Conservation (phyloP, 2,329 filamentous ascomycete genomes). For the Aspergillus hiratsukae region DNA sequence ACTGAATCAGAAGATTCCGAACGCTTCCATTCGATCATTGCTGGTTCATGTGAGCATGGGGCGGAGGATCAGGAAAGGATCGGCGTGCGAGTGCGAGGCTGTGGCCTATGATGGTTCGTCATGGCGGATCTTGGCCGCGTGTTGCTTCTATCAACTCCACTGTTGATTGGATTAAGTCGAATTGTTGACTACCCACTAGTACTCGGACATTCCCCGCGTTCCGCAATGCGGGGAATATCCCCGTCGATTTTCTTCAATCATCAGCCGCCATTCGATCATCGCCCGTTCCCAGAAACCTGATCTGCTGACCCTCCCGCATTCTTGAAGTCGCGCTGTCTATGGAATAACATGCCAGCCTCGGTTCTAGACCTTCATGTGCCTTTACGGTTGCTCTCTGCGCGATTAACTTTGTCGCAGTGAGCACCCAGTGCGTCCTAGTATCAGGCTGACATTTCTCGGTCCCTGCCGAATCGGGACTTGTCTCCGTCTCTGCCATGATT, state of each 20-base stretch:
- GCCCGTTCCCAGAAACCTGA: not conserved
- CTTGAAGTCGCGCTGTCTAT: not conserved
- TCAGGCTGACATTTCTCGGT: not conserved
- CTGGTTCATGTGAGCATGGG: not conserved
- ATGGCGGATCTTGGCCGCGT: too few relatives aligned
- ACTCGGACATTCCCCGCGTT: not conserved
- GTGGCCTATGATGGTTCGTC: too few relatives aligned
- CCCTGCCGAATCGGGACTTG: not conserved
- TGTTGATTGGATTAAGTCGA: too few relatives aligned
- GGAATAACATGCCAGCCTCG: not conserved
- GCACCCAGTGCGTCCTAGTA: not conserved
- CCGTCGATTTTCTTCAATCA: not conserved
- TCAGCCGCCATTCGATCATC: not conserved
- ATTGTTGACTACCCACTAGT: too few relatives aligned
- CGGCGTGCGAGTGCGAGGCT: too few relatives aligned
- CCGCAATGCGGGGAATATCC: not conserved
- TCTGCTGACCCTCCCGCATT: not conserved
- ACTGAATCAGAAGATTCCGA: not conserved
- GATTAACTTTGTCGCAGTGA: not conserved
- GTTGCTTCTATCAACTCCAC: too few relatives aligned
- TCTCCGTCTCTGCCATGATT: not conserved
- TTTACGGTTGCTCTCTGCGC: not conserved
- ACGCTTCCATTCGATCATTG: not conserved
- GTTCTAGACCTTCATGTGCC: not conserved
- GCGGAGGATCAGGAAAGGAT: not conserved